A percentile compares a stretch with the other conserved stretches of the same genome.
Evolutionary conservation across 257 asterid genomes (phyloP).

Genomic region (Thymus mandschuricus): DNA sequence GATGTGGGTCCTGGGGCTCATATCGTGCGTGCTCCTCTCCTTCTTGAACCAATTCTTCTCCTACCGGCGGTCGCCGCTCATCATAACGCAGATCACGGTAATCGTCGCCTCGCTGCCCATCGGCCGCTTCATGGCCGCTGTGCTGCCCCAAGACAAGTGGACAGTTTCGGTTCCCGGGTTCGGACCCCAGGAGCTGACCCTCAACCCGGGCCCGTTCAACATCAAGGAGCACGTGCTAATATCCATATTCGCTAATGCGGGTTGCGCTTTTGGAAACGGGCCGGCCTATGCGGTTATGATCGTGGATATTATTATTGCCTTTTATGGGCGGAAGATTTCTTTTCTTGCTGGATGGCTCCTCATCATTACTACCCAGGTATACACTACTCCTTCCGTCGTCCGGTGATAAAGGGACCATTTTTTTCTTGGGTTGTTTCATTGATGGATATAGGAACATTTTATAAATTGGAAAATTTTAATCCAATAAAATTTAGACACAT

Average conservation of each 20-base stretch:
- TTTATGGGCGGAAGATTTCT: constrained; percentile 61
- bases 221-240: constrained; percentile 83
- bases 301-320: constrained; percentile 67
- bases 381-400: too few relatives aligned
- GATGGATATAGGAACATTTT: too few relatives aligned
- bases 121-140: constrained; percentile 82
- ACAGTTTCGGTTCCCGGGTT: constrained; percentile 46
- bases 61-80: constrained; percentile 66
- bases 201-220: constrained; percentile 87
- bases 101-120: constrained; percentile 69
- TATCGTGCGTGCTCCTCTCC: constrained; percentile 68
- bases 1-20: constrained; percentile 75
- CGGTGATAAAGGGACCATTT: too few relatives aligned
- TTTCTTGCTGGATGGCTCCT: constrained; percentile 73
- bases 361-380: constrained; percentile 77
- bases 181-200: constrained; percentile 50
- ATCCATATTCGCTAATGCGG: constrained; percentile 79
- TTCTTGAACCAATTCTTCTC: constrained; percentile 81
- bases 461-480: too few relatives aligned
- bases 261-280: constrained; percentile 73
- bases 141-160: constrained; percentile 54
- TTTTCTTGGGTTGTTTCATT: too few relatives aligned
- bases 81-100: constrained; percentile 68
- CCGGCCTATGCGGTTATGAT: constrained; percentile 81
- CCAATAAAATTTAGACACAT: too few relatives aligned